These are phyloP conservation scores for Plectranthus barbatus DNA, from an alignment of 257 asterid genomes.

Conservation along the genomic window DNA sequence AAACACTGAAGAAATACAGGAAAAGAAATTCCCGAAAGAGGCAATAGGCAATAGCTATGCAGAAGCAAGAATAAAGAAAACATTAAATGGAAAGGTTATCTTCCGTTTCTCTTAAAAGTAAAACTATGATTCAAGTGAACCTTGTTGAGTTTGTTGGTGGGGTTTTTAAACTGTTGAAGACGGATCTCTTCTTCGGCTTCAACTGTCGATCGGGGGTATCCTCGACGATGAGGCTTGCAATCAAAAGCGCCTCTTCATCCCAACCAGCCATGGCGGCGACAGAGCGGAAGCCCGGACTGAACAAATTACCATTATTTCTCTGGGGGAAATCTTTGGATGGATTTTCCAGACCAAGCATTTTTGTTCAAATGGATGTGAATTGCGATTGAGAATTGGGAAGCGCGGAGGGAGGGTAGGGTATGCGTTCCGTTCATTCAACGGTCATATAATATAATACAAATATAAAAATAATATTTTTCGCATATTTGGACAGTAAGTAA, in stretches of 20 bases:
- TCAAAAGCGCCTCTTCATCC: conserved; percentile 89
- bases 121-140: conserved; percentile 19
- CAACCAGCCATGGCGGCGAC: conserved; percentile 98
- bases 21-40: no score
- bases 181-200: conserved; percentile 52
- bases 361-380: neutral
- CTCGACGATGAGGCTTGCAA: conserved; percentile 74
- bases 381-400: neutral
- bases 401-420: no score
- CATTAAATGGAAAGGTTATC: neutral
- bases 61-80: neutral
- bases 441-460: conserved; percentile 16
- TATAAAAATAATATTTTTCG: no score
- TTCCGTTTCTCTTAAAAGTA: neutral
- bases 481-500: conserved; percentile 14
- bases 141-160: conserved; percentile 86
- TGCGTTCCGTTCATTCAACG: no score
- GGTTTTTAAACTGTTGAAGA: conserved; percentile 33
- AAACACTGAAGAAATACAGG: no score
- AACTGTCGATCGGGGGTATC: conserved; percentile 75
- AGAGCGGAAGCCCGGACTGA: conserved; percentile 84
- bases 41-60: no score
- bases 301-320: conserved; percentile 22
- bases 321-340: conserved; percentile 16
- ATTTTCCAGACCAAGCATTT: conserved; percentile 26